Base-by-base conservation (phyloP, 23 red algal species). In the Agarophyton chilense region DNA sequence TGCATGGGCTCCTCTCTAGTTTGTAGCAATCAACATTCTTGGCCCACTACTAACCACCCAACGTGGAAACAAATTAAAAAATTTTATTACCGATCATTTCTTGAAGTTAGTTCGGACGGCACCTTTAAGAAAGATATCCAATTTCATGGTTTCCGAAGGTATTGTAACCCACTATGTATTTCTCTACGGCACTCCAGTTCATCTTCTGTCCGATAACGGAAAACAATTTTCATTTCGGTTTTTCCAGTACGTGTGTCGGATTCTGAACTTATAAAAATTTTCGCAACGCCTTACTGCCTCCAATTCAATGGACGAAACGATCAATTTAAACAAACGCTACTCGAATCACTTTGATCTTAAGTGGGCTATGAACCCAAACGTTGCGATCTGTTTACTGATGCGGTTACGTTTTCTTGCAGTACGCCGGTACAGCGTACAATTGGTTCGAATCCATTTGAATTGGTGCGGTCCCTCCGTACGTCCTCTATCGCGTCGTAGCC, bases 1-100 rank as follows among this genome's bases (percentile, higher is more conserved):
- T 44, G 79, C 79, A 32, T 0, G 26, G 13, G 26, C 26, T 28
- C 49, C 83, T 5, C 41, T 76, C 21, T 13, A 87, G 42, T 87
- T 72, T 38, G 45, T 87, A n/a, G 83, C 43, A 1, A 87, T 87
- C 47, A 31, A 87, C 32, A 87, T 73, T 13, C 44, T 87, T 17
- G 35, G 61, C 13, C 35, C 22, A 53, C 44, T 88, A 9, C 22
- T 50, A 0, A 42, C 10, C 11, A 73, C 83, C 44, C 14, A 22
- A 17, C 13, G 0, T 58, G 32, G 65, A 17, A 88, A 76, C 32
- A 73, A 40, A 28, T 88, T 52, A 45, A 3, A 75, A 38, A 34
- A 75, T 24, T 64, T 54, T 11, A 88, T 54, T 17, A 42, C 45
- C 49, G 36, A 55, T 61, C 0, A 45, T 21, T 88, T 75, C 51